These are phyloP conservation scores for Penicillium tannophilum DNA, from an alignment of 495 filamentous ascomycete genomes.

Conservation along the genomic window DNA sequence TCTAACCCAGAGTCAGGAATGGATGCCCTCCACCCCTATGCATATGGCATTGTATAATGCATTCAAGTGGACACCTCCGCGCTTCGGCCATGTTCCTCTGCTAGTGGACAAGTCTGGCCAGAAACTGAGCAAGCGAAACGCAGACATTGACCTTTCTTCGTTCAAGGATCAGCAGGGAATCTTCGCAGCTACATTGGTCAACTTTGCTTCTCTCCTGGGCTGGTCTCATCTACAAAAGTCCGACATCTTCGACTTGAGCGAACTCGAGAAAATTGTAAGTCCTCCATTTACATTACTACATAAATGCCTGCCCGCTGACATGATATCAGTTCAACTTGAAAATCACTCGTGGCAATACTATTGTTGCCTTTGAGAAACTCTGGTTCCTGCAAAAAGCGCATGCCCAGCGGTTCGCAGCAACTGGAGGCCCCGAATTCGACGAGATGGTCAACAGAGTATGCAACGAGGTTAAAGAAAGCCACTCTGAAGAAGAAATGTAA, in stretches of 20 bases:
- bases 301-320: conserved; percentile 5
- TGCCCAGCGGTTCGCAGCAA: conserved; percentile 46
- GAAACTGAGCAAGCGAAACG: conserved; percentile 88
- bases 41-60: conserved; percentile 85
- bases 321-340: conserved; percentile 68
- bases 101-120: conserved; percentile 72
- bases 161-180: conserved; percentile 67
- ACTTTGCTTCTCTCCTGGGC: conserved; percentile 83
- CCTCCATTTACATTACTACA: neutral
- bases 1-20: conserved; percentile 58
- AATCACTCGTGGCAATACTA: conserved; percentile 89
- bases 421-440: conserved; percentile 41
- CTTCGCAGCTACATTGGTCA: conserved; percentile 73
- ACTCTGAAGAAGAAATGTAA: conserved; percentile 34
- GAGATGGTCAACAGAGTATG: conserved; percentile 49
- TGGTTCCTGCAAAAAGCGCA: conserved; percentile 78
- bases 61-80: conserved; percentile 83
- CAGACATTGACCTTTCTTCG: conserved; percentile 66
- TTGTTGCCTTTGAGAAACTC: conserved; percentile 79
- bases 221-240: conserved; percentile 71
- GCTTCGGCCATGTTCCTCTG: conserved; percentile 86
- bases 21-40: conserved; percentile 91
- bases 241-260: conserved; percentile 70
- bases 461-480: conserved; percentile 33
- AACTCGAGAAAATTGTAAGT: conserved; percentile 68